Base-by-base conservation (phyloP, 225 moss, liverwort and hornwort genomes). In the Physcomitrium patens region DNA sequence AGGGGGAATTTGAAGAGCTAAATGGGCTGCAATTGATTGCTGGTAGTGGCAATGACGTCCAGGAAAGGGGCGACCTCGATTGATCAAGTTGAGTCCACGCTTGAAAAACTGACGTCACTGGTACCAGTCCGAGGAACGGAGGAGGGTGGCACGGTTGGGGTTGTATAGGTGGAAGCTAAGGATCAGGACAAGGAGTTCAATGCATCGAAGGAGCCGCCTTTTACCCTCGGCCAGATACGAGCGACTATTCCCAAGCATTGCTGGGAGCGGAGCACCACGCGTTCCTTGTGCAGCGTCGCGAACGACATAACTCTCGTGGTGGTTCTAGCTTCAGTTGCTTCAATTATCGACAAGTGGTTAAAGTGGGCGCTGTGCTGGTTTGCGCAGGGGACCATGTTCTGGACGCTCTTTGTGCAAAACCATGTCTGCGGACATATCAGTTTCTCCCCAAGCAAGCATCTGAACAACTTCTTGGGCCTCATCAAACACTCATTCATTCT, bases 391-490 rank as follows among this genome's bases (percentile, higher is more conserved):
- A 93, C 92, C 11, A 89, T 93, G 92, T 87, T 93, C 69, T 90
- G 92, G 92, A 90, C 92, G 10, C 18, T 93, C 9, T 93, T 93
- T 54, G 92, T 93, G 0, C 65, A 90, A 9, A 90, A 90, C 3
- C 92, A 93, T 69, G 92, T 90, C 31, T 92, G 92, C 48, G 92
- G 92, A 0, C 92, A 92, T 20, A 86, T 86, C 44, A 90, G 90
- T 70, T 93, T 93, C 78, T 86, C 86, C 44, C 46, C 47, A 20
- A 82, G 60, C 63, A 81, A 75, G 49, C 12, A 19, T 0, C 67
- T 93, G 13, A 93, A 93, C 73, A 80, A 75, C 60, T 3, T 85
- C 0, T 67, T 89, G 1, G 92, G 92, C 0, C 90, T 83, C 13
- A 1, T 89, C 11, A 23, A 80, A 43, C 90, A 90, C 63, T 85